Base-by-base conservation (phyloP, 768 basidiomycete species). In the Gymnopilus dilepis region DNA sequence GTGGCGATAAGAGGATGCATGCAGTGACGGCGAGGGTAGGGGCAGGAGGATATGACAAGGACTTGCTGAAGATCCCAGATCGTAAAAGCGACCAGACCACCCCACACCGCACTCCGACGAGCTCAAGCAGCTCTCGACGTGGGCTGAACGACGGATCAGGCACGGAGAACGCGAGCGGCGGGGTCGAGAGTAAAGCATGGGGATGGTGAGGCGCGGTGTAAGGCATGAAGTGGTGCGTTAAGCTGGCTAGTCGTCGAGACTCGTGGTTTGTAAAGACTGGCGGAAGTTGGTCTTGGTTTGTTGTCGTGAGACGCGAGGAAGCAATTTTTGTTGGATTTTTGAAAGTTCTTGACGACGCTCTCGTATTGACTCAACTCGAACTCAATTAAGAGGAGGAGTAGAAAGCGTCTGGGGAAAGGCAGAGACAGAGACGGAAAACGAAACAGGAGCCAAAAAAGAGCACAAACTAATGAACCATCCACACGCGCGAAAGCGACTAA, bases 371-470 rank as follows among this genome's bases (percentile, higher is more conserved):
- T 53, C 52, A 21, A 53, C 52, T 53, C 52, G 37, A 38, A 52
- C 52, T 53, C 52, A 53, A 53, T 22, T 17, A 53, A 26, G 34
- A 58, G 45, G 56, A 58, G 56, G 56, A 58, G 56, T 45, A 50
- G 34, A 38, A 34, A 53, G 52, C 34, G 33, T 28, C 19, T 8
- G 33, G n/a, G 19, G 33, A 33, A 17, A n/a, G 53, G 19, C 9
- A 2, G 45, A 31, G 19, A 47, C 19, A 19, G 24, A 19, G 11
- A 12, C 28, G 21, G 48, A 2, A 6, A 42, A 21, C 7, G 19
- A 45, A 15, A 40, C 21, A 41, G 33, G 19, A 34, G 30, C 12
- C 22, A 50, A 59, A 31, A 41, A 22, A 30, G 31, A 40, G 30
- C 34, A 33, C 26, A 51, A 8, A 40, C 22, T 28, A n/a, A 22